Percentiles rank a stretch among this genome's conserved stretches.
Conservation (phyloP, 2,329 filamentous ascomycete genomes). For the Emmonsiellopsis sp. region DNA sequence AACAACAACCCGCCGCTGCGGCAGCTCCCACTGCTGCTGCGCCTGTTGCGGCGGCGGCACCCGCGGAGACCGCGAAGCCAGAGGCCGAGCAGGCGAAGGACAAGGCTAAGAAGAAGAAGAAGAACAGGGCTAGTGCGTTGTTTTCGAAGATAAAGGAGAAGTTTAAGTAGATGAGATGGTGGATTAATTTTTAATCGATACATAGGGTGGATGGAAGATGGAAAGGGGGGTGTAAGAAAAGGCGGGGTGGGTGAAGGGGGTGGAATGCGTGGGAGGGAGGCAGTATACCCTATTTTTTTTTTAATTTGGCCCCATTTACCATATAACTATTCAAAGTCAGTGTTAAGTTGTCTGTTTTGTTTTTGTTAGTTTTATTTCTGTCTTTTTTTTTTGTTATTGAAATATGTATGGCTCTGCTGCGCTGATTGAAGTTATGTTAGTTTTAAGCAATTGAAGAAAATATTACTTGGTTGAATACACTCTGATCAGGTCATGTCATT, state of each 20-base stretch:
- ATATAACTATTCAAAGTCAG: too few relatives aligned
- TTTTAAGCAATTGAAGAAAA: too few relatives aligned
- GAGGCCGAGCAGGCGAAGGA: slow-evolving; percentile 20
- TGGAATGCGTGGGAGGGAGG: neutral
- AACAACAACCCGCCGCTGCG: slow-evolving; percentile 10
- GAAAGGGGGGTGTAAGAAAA: neutral
- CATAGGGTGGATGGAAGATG: neutral
- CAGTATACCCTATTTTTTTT: neutral
- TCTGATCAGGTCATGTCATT: too few relatives aligned
- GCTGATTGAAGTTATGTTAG: too few relatives aligned
- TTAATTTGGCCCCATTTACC: neutral
- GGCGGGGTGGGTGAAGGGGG: neutral
- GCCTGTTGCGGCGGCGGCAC: slow-evolving; percentile 6
- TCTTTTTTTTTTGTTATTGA: too few relatives aligned
- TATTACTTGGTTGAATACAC: too few relatives aligned
- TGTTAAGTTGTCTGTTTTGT: too few relatives aligned
- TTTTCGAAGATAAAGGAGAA: slow-evolving; percentile 50
- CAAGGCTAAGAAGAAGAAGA: slow-evolving; percentile 55
- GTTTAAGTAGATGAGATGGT: slow-evolving; percentile 28
- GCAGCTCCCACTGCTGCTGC: slow-evolving; percentile 16
- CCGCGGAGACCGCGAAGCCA: slow-evolving; percentile 13
- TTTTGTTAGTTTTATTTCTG: too few relatives aligned
- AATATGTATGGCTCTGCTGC: too few relatives aligned
- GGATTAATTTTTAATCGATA: too few relatives aligned
- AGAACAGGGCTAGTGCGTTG: slow-evolving; percentile 54